Evolutionary conservation across 306 rosid species (phyloP), one percentile per base, ranked within the genome.

Genomic region (Benincasa hispida): DNA sequence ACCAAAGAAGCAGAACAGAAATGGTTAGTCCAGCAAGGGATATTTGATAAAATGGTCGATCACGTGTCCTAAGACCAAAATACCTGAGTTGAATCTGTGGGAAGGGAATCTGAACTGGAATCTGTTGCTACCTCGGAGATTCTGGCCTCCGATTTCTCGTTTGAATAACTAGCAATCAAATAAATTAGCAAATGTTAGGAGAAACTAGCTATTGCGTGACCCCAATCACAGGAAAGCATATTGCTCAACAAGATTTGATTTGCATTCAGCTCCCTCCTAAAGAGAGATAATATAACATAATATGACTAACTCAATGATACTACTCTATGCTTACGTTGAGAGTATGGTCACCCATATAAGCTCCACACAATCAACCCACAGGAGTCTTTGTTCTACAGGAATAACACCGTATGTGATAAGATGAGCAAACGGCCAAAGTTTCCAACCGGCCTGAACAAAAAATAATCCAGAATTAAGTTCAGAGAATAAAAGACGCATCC

Each of bases 381-480:
- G 86, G 81, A 94, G 96, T 80, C 98, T 87, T 75, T 94, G 98
- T 86, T 94, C 95, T 22, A 92, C 95, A 5, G 97, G 98, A 83
- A 94, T 55, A 74, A 92, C 90, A 74, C 97, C 96, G n/a, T 94
- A 94, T 58, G 97, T 94, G 80, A 94, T 79, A 39, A 91, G 91
- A 89, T 94, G 97, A 62, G 98, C 96, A 87, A 94, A 94, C 30
- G 98, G 98, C 98, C 97, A 94, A 57, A 94, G 92, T 81, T 94
- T 94, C 98, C 98, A 91, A 77, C 98, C 97, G 12, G 98, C 98
- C 98, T 94, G 85, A 69, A 76, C 15, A 61, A 79, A 45, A 55
- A 81, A 39, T 77, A 77, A 75, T 41, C 24, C 74, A 76, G 53
- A 83, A 59, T 32, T 45, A 79, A 51, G 48, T 54, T 67, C 41